Percentiles rank a stretch among this genome's conserved stretches.
Evolutionary conservation across 1,284 basidiomycete species (phyloP).

Genomic region (Paramarasmius palmivorus): DNA sequence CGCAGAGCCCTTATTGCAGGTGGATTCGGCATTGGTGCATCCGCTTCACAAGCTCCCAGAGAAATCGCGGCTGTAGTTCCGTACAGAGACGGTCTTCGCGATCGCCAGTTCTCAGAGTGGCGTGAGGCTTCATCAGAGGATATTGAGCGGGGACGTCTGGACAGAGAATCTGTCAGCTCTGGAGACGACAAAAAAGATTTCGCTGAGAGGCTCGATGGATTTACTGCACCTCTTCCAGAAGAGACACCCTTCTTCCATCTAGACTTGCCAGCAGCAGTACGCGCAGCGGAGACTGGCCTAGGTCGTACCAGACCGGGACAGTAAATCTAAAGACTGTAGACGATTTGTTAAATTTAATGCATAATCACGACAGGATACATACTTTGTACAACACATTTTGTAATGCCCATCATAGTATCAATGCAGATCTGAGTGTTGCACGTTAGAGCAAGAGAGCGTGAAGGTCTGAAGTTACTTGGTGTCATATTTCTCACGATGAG

Average conservation of each 20-base stretch:
- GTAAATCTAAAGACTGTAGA: no score
- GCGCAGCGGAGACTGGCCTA: conserved; percentile 55
- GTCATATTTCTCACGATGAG: not conserved
- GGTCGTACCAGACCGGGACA: not conserved
- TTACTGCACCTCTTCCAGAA: conserved; percentile 45
- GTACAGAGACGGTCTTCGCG: conserved; percentile 45
- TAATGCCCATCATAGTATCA: not conserved
- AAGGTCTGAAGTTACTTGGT: not conserved
- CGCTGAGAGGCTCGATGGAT: conserved; percentile 14
- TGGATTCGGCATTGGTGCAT: conserved; percentile 74
- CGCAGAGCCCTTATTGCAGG: conserved; percentile 86
- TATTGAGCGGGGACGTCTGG: conserved; percentile 10
- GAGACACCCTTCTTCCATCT: conserved; percentile 89
- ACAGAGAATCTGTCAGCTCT: conserved; percentile 2
- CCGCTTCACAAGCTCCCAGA: conserved; percentile 41
- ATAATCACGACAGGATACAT: not conserved
- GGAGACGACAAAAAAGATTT: not conserved
- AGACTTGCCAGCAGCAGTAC: conserved; percentile 74
- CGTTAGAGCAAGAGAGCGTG: no score
- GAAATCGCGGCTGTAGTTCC: conserved; percentile 80
- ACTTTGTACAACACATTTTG: not conserved
- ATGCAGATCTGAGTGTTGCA: no score
- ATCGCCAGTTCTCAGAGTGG: conserved; percentile 19
- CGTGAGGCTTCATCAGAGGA: conserved; percentile 36
- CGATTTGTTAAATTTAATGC: not conserved